These are phyloP conservation scores for Hemileia vastatrix DNA, from an alignment of 1,284 basidiomycete genomes.

Conservation along the genomic window DNA sequence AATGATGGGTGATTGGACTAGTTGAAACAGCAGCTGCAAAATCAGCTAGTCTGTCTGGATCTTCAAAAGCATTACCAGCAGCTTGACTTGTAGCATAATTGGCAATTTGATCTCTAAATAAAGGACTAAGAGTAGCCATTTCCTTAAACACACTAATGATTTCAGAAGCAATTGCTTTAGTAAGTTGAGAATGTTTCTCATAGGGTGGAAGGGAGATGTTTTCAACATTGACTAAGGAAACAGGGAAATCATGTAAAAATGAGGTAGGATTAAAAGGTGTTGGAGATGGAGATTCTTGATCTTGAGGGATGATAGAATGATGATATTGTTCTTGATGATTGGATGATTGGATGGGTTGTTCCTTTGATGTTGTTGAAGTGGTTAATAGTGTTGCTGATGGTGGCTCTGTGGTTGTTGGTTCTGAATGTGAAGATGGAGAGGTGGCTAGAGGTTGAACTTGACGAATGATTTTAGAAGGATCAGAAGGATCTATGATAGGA, in stretches of 20 bases:
- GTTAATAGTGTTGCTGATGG: background rate
- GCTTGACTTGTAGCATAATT: slow-evolving; percentile 94
- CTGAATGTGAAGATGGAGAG: background rate
- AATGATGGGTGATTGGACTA: slow-evolving; percentile 56
- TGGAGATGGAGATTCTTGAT: slow-evolving; percentile 2
- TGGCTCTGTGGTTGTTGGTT: slow-evolving; percentile 14
- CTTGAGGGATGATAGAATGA: background rate
- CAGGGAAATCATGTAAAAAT: slow-evolving; percentile 77
- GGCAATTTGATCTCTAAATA: slow-evolving; percentile 96
- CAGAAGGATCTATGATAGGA: slow-evolving; percentile 27
- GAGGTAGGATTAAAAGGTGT: slow-evolving; percentile 67
- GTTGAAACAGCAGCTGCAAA: slow-evolving; percentile 93
- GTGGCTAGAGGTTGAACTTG: slow-evolving; percentile 22
- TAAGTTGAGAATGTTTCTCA: slow-evolving; percentile 86
- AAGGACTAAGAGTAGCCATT: slow-evolving; percentile 89
- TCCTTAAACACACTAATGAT: slow-evolving; percentile 98
- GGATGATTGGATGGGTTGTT: no score
- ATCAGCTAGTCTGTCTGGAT: slow-evolving; percentile 95
- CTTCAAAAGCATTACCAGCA: slow-evolving; percentile 94
- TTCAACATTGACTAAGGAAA: slow-evolving; percentile 83
- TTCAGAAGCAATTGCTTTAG: slow-evolving; percentile 91
- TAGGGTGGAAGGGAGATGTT: slow-evolving; percentile 70
- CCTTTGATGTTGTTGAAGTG: slow-evolving; percentile 3
- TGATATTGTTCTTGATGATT: background rate
- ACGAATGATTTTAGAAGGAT: slow-evolving; percentile 17